phyloP scores from a whole-genome alignment of 139 green algal species.

The Tetradesmus obliquus region DNA sequence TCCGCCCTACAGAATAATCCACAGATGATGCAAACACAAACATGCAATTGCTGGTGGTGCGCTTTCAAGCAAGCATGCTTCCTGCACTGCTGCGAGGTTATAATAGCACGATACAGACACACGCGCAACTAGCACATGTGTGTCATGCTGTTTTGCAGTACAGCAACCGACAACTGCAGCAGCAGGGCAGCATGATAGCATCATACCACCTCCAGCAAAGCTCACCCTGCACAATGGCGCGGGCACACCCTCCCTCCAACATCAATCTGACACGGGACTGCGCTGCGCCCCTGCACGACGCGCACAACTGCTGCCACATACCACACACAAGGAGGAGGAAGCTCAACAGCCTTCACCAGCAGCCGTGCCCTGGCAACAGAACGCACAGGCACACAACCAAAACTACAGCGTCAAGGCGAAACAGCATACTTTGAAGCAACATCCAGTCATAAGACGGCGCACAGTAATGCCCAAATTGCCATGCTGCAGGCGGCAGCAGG shows the following conservation, averaged over 20 bases:
- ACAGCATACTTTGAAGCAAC: too few species aligned
- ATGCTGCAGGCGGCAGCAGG: too few species aligned
- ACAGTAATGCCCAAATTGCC: too few species aligned
- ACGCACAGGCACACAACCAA: background rate
- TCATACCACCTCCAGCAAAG: background rate
- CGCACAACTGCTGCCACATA: background rate
- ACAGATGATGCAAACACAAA: background rate
- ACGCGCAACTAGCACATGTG: background rate
- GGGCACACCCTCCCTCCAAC: background rate
- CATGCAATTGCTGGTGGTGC: background rate
- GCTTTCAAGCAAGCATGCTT: background rate
- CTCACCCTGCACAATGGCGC: background rate
- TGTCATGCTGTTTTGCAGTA: background rate
- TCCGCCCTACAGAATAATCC: too few species aligned
- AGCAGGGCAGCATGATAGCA: background rate
- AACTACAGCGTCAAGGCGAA: too few species aligned
- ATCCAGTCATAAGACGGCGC: too few species aligned
- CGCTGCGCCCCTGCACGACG: background rate
- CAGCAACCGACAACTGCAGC: background rate
- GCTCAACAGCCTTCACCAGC: background rate
- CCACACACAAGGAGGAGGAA: background rate
- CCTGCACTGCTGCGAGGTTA: background rate
- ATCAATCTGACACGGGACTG: too few species aligned
- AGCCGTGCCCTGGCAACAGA: background rate
- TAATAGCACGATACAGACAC: background rate